These are phyloP conservation scores for Apiotrichum porosum DNA, from an alignment of 1,284 basidiomycete genomes.

Conservation along the genomic window DNA sequence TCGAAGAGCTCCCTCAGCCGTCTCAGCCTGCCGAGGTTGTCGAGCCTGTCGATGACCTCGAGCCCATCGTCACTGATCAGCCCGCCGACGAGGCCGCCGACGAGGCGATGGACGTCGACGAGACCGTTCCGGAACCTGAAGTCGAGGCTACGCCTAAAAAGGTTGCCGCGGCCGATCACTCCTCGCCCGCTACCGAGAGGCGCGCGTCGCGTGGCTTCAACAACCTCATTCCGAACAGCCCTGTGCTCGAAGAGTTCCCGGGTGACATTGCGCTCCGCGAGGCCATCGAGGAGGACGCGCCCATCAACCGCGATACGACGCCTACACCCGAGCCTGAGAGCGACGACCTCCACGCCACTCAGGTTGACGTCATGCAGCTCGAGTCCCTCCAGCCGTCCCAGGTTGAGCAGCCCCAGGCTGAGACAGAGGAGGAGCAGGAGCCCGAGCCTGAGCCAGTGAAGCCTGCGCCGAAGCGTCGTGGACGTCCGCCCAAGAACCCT, in stretches of 20 bases:
- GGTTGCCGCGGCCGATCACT: background rate
- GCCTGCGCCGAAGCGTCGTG: background rate
- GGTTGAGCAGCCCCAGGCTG: background rate
- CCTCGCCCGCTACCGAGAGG: background rate
- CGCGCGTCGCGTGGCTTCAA: background rate
- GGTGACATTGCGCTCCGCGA: slow-evolving; percentile 17
- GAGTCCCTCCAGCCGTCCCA: background rate
- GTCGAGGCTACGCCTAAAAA: too few species aligned
- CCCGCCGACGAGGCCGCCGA: background rate
- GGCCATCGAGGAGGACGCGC: slow-evolving; percentile 14
- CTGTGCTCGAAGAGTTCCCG: background rate
- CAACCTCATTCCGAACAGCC: slow-evolving; percentile 2
- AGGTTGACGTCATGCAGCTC: background rate
- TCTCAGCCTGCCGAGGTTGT: background rate
- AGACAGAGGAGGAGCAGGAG: background rate
- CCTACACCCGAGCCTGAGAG: background rate
- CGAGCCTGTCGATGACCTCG: background rate
- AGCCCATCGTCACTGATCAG: background rate
- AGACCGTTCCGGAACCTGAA: background rate
- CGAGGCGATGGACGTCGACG: slow-evolving; percentile 10
- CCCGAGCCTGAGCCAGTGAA: background rate
- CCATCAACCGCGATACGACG: too few species aligned
- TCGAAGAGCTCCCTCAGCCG: too few species aligned
- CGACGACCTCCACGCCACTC: slow-evolving; percentile 4
- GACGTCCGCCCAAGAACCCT: background rate